Conservation (phyloP, 2,329 filamentous ascomycete species). For the Talaromyces piceae region DNA sequence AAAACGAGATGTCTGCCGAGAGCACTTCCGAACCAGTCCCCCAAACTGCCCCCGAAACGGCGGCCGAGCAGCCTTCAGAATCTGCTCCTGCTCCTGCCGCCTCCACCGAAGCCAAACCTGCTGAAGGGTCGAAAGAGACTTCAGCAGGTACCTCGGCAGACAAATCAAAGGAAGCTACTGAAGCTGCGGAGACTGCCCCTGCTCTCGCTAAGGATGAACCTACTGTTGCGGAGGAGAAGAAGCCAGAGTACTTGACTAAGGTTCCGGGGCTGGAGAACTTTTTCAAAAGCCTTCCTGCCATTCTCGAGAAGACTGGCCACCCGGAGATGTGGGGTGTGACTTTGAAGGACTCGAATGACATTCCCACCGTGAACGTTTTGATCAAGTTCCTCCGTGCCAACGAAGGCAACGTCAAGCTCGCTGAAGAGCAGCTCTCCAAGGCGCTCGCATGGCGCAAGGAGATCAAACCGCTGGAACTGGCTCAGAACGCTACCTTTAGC, state of each 20-base stretch:
- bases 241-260: conserved; percentile 30
- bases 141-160: conserved; percentile 10
- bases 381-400: conserved; percentile 95
- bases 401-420: conserved; percentile 63
- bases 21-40: conserved; percentile 3
- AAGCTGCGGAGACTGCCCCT: conserved; percentile 1
- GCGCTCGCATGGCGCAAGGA: conserved; percentile 78
- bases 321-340: conserved; percentile 81
- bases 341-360: conserved; percentile 48
- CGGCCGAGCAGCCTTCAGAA: conserved; percentile 3
- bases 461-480: conserved; percentile 61
- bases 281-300: conserved; percentile 49
- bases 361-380: conserved; percentile 74
- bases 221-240: conserved; percentile 11
- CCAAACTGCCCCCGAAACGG: conserved; percentile 3
- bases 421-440: conserved; percentile 68
- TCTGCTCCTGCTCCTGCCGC: conserved; percentile 3
- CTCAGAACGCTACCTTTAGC: conserved; percentile 56
- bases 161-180: conserved; percentile 5
- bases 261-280: conserved; percentile 47
- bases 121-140: conserved; percentile 13
- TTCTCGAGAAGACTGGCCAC: conserved; percentile 54
- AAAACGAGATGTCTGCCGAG: conserved; percentile 7
- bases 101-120: background rate
- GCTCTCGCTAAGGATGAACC: conserved; percentile 9